These are phyloP conservation scores for Syncephalastrum monosporum DNA, from an alignment of 371 early-diverging fungal genomes.

Conservation along the genomic window DNA sequence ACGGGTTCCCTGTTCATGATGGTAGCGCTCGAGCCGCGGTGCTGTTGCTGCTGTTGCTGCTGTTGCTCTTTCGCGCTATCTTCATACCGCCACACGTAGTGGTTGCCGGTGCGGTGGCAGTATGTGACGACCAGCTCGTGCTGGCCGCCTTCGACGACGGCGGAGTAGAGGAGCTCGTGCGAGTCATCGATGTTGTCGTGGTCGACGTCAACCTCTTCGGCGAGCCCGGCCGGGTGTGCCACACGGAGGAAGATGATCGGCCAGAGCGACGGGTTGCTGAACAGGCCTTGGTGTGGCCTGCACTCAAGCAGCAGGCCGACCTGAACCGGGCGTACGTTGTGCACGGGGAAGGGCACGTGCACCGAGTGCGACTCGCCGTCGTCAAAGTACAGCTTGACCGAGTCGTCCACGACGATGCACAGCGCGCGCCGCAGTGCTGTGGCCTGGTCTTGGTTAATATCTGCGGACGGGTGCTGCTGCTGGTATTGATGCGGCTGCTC, in stretches of 20 bases:
- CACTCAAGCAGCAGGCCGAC: constrained; percentile 18
- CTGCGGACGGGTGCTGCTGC: not conserved
- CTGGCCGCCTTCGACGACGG: too few relatives aligned
- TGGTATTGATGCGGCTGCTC: not conserved
- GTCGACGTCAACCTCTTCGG: constrained; percentile 9
- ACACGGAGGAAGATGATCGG: constrained; percentile 6
- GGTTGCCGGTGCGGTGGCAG: too few relatives aligned
- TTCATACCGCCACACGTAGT: too few relatives aligned
- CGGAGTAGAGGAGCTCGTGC: too few relatives aligned
- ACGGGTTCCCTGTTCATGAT: too few relatives aligned
- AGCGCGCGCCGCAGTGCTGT: constrained; percentile 13
- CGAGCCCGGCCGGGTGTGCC: constrained; percentile 8
- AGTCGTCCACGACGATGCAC: constrained; percentile 16
- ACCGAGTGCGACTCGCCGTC: constrained; percentile 18
- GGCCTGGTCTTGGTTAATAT: not conserved
- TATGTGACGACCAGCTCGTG: too few relatives aligned
- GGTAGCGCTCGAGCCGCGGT: too few relatives aligned
- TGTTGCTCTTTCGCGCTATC: too few relatives aligned
- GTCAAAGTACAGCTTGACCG: constrained; percentile 17
- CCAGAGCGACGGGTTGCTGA: constrained; percentile 1
- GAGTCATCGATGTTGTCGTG: not conserved
- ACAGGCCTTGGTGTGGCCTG: constrained; percentile 4
- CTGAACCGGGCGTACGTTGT: constrained; percentile 11
- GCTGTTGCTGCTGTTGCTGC: too few relatives aligned
- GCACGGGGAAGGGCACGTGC: constrained; percentile 15